Evolutionary conservation across 1,284 basidiomycete species (phyloP).

Genomic region (Leccinum pachyderme): DNA sequence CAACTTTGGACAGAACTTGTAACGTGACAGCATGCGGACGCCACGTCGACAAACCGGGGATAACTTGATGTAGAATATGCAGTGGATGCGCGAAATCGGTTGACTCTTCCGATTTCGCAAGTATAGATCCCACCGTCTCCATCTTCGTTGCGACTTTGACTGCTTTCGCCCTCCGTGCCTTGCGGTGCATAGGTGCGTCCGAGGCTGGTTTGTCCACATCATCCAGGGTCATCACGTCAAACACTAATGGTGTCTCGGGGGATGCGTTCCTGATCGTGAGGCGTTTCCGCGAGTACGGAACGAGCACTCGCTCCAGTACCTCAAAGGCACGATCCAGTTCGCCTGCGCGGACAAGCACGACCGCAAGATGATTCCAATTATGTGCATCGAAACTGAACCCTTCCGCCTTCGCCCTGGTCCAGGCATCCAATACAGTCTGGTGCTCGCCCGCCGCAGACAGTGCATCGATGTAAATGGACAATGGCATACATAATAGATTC

Average conservation of each 20-base stretch:
- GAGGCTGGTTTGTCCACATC: constrained; percentile 24
- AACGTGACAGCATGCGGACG: constrained; percentile 55
- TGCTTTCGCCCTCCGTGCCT: constrained; percentile 25
- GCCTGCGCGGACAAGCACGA: constrained; percentile 77
- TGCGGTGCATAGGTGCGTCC: constrained; percentile 34
- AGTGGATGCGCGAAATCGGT: constrained; percentile 55
- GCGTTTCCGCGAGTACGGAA: constrained; percentile 54
- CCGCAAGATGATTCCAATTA: constrained; percentile 89
- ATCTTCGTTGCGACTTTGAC: constrained; percentile 18
- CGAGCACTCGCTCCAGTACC: constrained; percentile 76
- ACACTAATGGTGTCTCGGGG: constrained; percentile 48
- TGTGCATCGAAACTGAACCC: constrained; percentile 86
- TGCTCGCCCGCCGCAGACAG: constrained; percentile 68
- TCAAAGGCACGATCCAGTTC: constrained; percentile 82
- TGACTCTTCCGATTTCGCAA: constrained; percentile 19
- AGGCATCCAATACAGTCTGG: constrained; percentile 61
- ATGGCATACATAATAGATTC: constrained; percentile 70
- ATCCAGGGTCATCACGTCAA: constrained; percentile 28
- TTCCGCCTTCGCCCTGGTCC: constrained; percentile 62
- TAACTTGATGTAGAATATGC: constrained; percentile 57
- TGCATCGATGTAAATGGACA: constrained; percentile 84
- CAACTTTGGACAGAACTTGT: constrained; percentile 42
- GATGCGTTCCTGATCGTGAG: constrained; percentile 33
- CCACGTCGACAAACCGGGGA: constrained; percentile 66
- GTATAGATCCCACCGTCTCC: constrained; percentile 14